Base-by-base conservation (phyloP, 768 basidiomycete genomes). In the Amanita inopinata region DNA sequence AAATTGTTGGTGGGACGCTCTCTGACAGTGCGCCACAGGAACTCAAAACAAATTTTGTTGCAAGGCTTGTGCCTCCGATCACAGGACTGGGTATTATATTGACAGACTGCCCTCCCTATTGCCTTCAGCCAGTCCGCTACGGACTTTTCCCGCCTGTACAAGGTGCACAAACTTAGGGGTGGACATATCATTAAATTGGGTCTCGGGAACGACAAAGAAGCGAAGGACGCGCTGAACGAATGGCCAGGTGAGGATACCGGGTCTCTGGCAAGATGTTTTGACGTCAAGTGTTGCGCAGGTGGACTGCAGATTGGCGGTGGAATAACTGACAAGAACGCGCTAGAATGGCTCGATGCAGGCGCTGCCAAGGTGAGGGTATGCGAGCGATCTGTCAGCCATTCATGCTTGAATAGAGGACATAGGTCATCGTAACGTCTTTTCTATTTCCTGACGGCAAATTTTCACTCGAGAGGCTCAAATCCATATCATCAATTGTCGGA, bases 381-480 rank as follows among this genome's bases (percentile, higher is more conserved):
- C 33, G 4, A 24, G 27, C 38, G 28, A 19, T 8, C 12, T 24
- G 17, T 24, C 9, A 11, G 20, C 36, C 18, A 27, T 22, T 8
- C 35, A 38, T 30, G 8, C 33, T 25, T 41, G 34, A 40, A 45
- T n/a, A 46, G 30, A 32, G 10, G 22, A 25, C 35, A 3, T 52
- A 98, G 93, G 80, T 98, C 51, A 97, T 99, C 40, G 86, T 99
- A n/a, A 99, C 96, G 3, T 96, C 93, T 9, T 89, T 81, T 61
- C 78, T 99, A 32, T 99, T 99, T 49, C 93, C 96, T 0, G 59
- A 63, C n/a, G 82, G 69, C 2, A 78, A 70, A 48, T 94, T 98
- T 64, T 83, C 82, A 12, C 58, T 82, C 47, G 76, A 83, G 33
- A 67, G 87, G 37, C 65, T 99, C 20, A 62, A 75, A 51, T 60